Base-by-base conservation (phyloP, 2,329 filamentous ascomycete species). In the Pseudofabraea citricarpa region DNA sequence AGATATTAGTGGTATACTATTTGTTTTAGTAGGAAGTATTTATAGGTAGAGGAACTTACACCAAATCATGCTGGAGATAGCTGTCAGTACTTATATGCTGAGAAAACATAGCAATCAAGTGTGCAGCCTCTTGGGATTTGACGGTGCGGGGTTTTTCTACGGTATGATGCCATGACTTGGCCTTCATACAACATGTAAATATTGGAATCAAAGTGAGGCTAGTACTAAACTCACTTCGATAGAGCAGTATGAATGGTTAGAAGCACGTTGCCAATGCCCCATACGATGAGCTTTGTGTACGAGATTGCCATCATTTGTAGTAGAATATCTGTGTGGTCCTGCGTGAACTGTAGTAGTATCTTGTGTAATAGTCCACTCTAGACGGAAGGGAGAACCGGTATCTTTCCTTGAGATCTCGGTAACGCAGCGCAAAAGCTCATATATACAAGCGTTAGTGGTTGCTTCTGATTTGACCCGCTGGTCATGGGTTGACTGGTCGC, bases 231-330 rank as follows among this genome's bases (percentile, higher is more conserved):
- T 31, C 27, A 45, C 39, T 19, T 45, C 43, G 42, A 45, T 45
- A 5, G 38, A 41, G 39, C 37, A 45, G 32, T 45, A 45, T 7
- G 19, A 45, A 3, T 35, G 22, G 29, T 36, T 36, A n/a, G 43
- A 33, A 20, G 35, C 13, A 29, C 39, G 36, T 38, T 45, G 33
- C 43, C 43, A 45, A 29, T 41, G 23, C 16, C 43, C 43, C 36
- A 31, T 29, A 3, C 23, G 35, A 3, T 23, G 8, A 32, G 36
- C 43, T 41, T 36, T 23, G 40, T 45, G 35, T 15, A 45, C 32
- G 21, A 45, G 35, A 22, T 21, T 42, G 21, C 43, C 43, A 41
- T 45, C 43, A 27, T 45, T 45, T 16, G 43, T 45, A 15, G 43
- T 6, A 41, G 43, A 45, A 19, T 40, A 45, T 41, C 31, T 23